phyloP scores from a whole-genome alignment of 1,284 basidiomycete genomes.

The Ustilago nuda region DNA sequence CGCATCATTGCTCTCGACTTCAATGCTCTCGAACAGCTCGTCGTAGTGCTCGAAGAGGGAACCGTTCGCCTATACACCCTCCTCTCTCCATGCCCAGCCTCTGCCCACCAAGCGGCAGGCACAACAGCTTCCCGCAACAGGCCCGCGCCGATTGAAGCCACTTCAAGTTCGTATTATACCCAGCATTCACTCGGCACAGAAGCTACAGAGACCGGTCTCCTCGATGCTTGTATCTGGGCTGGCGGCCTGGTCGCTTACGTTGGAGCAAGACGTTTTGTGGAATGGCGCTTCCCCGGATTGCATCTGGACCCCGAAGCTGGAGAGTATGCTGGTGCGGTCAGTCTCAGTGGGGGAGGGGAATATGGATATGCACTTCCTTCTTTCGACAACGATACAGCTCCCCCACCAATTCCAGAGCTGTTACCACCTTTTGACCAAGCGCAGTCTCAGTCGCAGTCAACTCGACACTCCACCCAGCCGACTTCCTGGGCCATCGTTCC shows the following conservation, averaged over 20 bases:
- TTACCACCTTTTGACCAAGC: constrained; percentile 28
- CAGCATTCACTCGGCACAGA: constrained; percentile 87
- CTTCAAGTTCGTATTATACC: constrained; percentile 78
- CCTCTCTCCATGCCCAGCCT: constrained; percentile 57
- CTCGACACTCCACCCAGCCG: constrained; percentile 10
- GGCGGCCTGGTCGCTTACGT: constrained; percentile 88
- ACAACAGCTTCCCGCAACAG: constrained; percentile 28
- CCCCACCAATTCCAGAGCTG: constrained; percentile 23
- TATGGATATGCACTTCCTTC: constrained; percentile 40
- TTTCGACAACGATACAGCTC: constrained; percentile 32
- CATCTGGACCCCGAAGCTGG: constrained; percentile 71
- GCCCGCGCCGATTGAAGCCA: constrained; percentile 48
- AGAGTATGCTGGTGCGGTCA: constrained; percentile 35
- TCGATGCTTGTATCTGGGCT: constrained; percentile 86
- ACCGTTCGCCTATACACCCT: constrained; percentile 89
- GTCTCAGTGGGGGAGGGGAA: constrained; percentile 36
- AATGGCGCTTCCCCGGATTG: constrained; percentile 78
- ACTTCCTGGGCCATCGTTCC: constrained; percentile 52
- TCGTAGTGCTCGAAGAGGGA: constrained; percentile 91
- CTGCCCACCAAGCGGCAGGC: constrained; percentile 16
- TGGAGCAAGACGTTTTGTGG: constrained; percentile 80
- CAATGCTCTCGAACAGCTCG: constrained; percentile 82
- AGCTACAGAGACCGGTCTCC: constrained; percentile 82
- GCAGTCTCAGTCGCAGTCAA: constrained; percentile 1
- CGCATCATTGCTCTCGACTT: constrained; percentile 83